Base-by-base conservation (phyloP, 2,329 filamentous ascomycete genomes). In the Sarocladiaceae sp. region DNA sequence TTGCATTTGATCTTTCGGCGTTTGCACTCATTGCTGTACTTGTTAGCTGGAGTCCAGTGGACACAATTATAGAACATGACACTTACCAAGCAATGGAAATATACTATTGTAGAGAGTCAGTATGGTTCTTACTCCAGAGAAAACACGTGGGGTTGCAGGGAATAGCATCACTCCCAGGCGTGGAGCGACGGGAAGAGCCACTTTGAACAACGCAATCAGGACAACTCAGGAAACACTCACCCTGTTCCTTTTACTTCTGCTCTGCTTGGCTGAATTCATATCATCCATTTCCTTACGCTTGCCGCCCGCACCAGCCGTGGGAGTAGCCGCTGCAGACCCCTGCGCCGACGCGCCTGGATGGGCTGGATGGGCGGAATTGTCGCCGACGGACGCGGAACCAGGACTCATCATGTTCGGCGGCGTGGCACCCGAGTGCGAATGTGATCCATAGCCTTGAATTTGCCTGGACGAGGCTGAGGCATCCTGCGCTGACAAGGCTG, bases 1-100 rank as follows among this genome's bases (percentile, higher is more conserved):
- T 87, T 88, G 68, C 85, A 88, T 66, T 88, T 88, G 62, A 88
- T 83, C 66, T 88, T 88, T 53, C 85, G 81, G n/a, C 85, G 75
- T 60, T 88, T 88, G 67, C 85, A 88, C 63, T 88, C 84, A 62
- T 87, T 88, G 59, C 85, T 87, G 17, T 6, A 25, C 12, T 15
- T 63, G 18, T 33, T 5, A 36, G 11, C 40, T 26, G 11, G 2
- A 37, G 12, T 13, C 22, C 10, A 29, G 37, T 40, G 18, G 6
- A 23, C 37, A 40, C 5, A 37, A 36, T 33, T 22, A 13, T 12
- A 33, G 18, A 12, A 22, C 15, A n/a, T n/a, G n/a, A n/a, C 18
- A 60, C 77, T 68, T 68, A 82, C 79, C 80, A 83, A 37, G 80
- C 80, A 57, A 83, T 82, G 12, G 80, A 82, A 53, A 82, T 83